Conservation (phyloP, 192 early-diverging fungal species). For the Paraglomus occultum region DNA sequence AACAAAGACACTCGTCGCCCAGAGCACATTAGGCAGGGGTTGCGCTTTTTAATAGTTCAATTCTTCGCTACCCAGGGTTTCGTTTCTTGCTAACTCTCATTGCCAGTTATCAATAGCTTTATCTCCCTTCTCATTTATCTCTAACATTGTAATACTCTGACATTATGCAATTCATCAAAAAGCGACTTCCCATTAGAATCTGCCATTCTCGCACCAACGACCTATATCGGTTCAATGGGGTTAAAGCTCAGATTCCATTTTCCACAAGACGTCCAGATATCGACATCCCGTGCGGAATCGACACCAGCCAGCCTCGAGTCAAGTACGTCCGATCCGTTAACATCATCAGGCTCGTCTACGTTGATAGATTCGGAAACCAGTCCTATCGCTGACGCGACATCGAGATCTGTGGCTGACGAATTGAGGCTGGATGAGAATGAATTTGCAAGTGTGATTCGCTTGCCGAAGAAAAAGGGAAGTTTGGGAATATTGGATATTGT, state of each 20-base stretch:
- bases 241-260: slow-evolving; percentile 15
- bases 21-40: too few species aligned
- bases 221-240: background rate
- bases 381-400: background rate
- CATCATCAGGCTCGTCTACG: too few species aligned
- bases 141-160: too few species aligned
- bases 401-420: background rate
- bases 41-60: too few species aligned
- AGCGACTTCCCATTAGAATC: slow-evolving; percentile 9
- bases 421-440: background rate
- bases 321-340: too few species aligned
- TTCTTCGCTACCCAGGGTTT: too few species aligned
- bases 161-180: background rate
- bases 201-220: background rate
- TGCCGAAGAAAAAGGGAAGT: background rate
- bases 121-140: too few species aligned
- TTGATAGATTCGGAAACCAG: background rate
- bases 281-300: background rate
- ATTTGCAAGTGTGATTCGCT: background rate
- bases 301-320: background rate
- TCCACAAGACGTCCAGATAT: background rate
- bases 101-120: too few species aligned
- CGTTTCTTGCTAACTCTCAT: too few species aligned
- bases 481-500: slow-evolving; percentile 22
- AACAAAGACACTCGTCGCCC: too few species aligned